Evolutionary conservation across 2,329 filamentous ascomycete species (phyloP), one percentile per base, ranked within the genome.

Genomic region (Pleomassaria siparia): DNA sequence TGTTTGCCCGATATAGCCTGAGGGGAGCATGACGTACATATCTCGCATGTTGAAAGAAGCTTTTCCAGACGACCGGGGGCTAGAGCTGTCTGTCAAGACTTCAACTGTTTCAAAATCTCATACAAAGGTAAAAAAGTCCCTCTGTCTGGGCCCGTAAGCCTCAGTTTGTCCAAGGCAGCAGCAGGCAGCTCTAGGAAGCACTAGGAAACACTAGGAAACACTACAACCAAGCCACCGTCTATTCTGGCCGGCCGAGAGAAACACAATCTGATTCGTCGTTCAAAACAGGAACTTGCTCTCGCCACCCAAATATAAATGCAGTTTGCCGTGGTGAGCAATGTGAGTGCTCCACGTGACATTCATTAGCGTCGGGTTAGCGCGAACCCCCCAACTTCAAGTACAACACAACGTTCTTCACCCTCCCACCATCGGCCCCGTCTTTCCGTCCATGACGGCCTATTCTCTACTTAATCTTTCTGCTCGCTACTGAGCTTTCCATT

Each of bases 401-500:
- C 37, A 43, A 50, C 58, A 58, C 55, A 53, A 51, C 56, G 53
- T 57, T 44, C 33, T 12, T 25, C 22, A 25, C 18, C 25, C 8
- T 44, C 42, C 40, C 42, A 36, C 18, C 47, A 25, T 39, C 50
- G 40, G 40, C 49, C 55, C 59, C 50, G 43, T 49, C 49, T 54
- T 61, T 50, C 40, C 53, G 50, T 64, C 44, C 54, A 62, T 64
- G 62, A 63, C 62, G 58, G 57, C 58, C 51, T 50, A 49, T 56
- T 55, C 46, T 50, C 54, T 63, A 63, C 56, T 67, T 67, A 66
- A 63, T 63, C 54, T 42, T 42, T 54, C 59, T 51, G 49, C 53
- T 53, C 46, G 49, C n/a, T n/a, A n/a, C 52, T 53, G 60, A 62
- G 58, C 55, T 39, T 59, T 54, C 50, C 56, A 44, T 51, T 63